Conservation (phyloP, 768 basidiomycete genomes). For the Lactifluus subvellereus region DNA sequence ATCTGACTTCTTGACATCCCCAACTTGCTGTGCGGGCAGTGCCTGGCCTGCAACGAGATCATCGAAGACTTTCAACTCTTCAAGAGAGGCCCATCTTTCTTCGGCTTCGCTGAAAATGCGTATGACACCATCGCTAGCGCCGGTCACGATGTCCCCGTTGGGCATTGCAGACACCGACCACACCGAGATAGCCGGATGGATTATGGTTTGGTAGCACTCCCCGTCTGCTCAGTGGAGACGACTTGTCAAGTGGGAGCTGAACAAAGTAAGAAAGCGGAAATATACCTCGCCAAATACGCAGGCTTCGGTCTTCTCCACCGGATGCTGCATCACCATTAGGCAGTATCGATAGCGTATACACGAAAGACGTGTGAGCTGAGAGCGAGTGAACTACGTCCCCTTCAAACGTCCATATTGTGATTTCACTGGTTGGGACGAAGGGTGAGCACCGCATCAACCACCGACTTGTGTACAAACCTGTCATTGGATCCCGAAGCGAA, state of each 20-base stretch:
- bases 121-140: constrained; percentile 81
- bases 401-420: constrained; percentile 86
- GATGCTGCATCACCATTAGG: constrained; percentile 80
- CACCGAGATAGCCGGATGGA: constrained; percentile 95
- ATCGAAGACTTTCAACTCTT: constrained; percentile 64
- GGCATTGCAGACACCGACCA: constrained; percentile 89
- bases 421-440: constrained; percentile 50
- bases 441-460: constrained; percentile 12
- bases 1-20: constrained; percentile 90
- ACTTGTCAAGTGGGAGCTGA: constrained; percentile 1
- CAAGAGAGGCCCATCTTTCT: constrained; percentile 65
- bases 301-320: constrained; percentile 90
- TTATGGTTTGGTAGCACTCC: constrained; percentile 81
- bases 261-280: constrained; percentile 5
- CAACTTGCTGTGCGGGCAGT: constrained; percentile 75
- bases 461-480: constrained; percentile 43
- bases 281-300: constrained; percentile 86
- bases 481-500: constrained; percentile 97
- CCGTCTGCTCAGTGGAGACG: constrained; percentile 49
- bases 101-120: constrained; percentile 76
- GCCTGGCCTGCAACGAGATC: constrained; percentile 70
- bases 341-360: constrained; percentile 82
- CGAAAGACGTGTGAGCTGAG: constrained; percentile 96
- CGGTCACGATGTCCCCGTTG: constrained; percentile 89
- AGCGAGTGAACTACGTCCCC: constrained; percentile 72